A percentile compares a stretch with the other conserved stretches of the same genome.
These are phyloP conservation scores for Dichotomocladium elegans DNA, from an alignment of 371 early-diverging fungal genomes.

Conservation along the genomic window DNA sequence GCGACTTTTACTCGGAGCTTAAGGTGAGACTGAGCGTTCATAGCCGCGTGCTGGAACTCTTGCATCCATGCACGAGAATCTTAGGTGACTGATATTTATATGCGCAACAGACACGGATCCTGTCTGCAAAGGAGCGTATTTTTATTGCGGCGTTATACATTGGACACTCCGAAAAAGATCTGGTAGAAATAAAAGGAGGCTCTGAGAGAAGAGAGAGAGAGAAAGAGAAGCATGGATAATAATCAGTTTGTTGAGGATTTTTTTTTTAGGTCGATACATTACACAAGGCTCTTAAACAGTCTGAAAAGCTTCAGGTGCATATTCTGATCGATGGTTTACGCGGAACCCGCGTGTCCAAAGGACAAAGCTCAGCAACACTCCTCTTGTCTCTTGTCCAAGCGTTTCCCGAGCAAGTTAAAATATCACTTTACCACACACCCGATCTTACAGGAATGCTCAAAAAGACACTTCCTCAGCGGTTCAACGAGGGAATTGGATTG, in stretches of 20 bases:
- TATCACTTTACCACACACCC: slow-evolving; percentile 85
- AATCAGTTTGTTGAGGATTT: no score
- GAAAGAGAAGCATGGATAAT: background rate
- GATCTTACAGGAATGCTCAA: slow-evolving; percentile 72
- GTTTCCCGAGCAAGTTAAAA: slow-evolving; percentile 62
- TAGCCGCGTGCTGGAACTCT: no score
- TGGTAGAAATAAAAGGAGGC: slow-evolving; percentile 44
- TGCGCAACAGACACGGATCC: slow-evolving; percentile 50
- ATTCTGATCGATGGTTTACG: slow-evolving; percentile 86
- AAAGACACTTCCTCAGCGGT: slow-evolving; percentile 73
- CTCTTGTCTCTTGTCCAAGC: slow-evolving; percentile 65
- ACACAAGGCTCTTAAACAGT: slow-evolving; percentile 48
- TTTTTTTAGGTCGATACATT: slow-evolving; percentile 51
- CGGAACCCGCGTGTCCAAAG: slow-evolving; percentile 68
- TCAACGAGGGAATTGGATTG: slow-evolving; percentile 90
- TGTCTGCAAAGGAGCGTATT: slow-evolving; percentile 68
- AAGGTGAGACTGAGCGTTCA: no score
- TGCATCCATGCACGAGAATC: background rate
- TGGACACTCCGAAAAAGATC: slow-evolving; percentile 76
- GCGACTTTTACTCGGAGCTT: slow-evolving; percentile 43
- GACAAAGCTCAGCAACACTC: slow-evolving; percentile 63
- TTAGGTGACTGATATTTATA: background rate
- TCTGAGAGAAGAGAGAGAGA: background rate
- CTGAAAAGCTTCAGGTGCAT: slow-evolving; percentile 54
- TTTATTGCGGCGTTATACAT: slow-evolving; percentile 87